These are phyloP conservation scores for Stephania japonica DNA, from an alignment of 164 flowering plant species.

Conservation along the genomic window DNA sequence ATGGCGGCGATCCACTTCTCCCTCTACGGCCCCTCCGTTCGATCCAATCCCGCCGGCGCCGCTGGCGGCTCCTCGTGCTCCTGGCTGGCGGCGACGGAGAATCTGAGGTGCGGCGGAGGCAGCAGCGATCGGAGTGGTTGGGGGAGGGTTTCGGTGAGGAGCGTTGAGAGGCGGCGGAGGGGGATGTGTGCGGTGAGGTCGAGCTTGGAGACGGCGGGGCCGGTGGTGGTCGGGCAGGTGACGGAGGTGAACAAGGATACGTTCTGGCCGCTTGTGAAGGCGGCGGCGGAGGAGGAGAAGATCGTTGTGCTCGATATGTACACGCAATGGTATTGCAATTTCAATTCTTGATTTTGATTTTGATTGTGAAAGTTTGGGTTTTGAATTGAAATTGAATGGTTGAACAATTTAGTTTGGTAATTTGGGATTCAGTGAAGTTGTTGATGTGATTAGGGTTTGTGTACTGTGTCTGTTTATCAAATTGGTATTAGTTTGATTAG, in stretches of 20 bases:
- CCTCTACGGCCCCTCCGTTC: conserved; percentile 10
- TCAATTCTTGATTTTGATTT: background rate
- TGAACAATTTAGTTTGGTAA: background rate
- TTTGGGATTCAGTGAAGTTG: background rate
- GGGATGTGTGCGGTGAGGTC: conserved; percentile 11
- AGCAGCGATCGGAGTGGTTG: background rate
- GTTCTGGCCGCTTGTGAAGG: conserved; percentile 38
- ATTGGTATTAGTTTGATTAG: no score
- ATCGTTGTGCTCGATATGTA: conserved; percentile 40
- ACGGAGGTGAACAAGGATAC: conserved; percentile 40
- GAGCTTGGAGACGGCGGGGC: conserved; percentile 28
- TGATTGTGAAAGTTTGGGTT: background rate
- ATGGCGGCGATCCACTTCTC: conserved; percentile 30
- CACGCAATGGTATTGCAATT: conserved; percentile 29
- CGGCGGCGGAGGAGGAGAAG: conserved; percentile 30
- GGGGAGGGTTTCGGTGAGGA: background rate
- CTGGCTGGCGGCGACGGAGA: conserved; percentile 5
- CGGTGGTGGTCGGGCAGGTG: conserved; percentile 36
- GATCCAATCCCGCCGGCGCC: conserved; percentile 5
- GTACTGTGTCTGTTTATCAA: no score
- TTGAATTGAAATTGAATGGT: background rate
- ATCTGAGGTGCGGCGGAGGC: conserved; percentile 9
- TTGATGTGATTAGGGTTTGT: background rate
- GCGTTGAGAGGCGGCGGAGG: conserved; percentile 13
- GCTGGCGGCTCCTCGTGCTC: conserved; percentile 3